phyloP scores from a whole-genome alignment of 192 early-diverging fungal genomes.

The Pilobolus umbonatus region DNA sequence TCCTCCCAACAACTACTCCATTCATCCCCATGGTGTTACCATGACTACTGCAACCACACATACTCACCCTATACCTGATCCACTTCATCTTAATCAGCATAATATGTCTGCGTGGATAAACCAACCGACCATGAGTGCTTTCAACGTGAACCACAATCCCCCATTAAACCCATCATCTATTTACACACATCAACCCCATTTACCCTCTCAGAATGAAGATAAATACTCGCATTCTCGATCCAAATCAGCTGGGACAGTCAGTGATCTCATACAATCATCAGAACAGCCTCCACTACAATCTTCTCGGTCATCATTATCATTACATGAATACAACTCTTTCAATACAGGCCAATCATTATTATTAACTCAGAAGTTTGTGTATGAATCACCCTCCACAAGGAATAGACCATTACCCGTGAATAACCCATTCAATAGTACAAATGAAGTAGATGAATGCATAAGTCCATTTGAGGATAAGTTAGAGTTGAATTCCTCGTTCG shows the following conservation, averaged over 20 bases:
- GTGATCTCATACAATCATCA: constrained; percentile 1
- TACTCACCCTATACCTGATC: too few relatives aligned
- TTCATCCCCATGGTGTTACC: too few relatives aligned
- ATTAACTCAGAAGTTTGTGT: constrained; percentile 22
- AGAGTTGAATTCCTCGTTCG: not conserved
- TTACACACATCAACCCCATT: too few relatives aligned
- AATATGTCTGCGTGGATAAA: too few relatives aligned
- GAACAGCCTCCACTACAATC: not conserved
- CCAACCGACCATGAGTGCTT: too few relatives aligned
- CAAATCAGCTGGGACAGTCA: constrained; percentile 2
- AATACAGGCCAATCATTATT: constrained; percentile 17
- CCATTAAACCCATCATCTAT: too few relatives aligned
- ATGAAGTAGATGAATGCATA: not conserved
- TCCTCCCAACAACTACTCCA: too few relatives aligned
- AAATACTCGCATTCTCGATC: constrained; percentile 2
- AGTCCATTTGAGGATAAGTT: constrained; percentile 3
- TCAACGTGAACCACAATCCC: not conserved
- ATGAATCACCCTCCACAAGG: constrained; percentile 8
- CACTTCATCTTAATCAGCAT: too few relatives aligned
- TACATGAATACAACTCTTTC: not conserved
- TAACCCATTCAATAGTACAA: constrained; percentile 6
- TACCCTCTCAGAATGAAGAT: not conserved
- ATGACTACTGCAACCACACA: too few relatives aligned
- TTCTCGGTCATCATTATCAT: not conserved
- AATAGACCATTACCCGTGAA: not conserved